A percentile compares a stretch with the other conserved stretches of the same genome.
phyloP scores from a whole-genome alignment of 352 stramenopile species.

The Elongisporangium undulatum region DNA sequence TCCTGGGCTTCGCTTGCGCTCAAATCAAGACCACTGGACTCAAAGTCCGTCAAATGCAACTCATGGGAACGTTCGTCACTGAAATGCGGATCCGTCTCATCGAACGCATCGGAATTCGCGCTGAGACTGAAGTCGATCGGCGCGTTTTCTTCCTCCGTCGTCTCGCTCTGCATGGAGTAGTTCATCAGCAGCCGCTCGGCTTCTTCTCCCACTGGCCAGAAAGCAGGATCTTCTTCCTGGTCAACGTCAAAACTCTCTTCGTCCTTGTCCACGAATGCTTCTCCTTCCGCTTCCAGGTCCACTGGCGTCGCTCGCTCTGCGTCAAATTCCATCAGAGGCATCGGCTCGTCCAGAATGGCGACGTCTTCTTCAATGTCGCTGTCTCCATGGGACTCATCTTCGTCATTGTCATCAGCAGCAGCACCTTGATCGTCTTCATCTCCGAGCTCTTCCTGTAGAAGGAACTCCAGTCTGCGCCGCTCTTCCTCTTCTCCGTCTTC shows the following conservation, averaged over 20 bases:
- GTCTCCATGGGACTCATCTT: neutral
- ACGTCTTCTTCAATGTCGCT: neutral
- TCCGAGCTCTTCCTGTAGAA: neutral
- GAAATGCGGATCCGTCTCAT: neutral
- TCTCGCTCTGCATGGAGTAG: neutral
- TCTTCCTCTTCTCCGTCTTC: neutral
- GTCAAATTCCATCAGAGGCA: neutral
- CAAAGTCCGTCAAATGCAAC: neutral
- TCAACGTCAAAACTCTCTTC: neutral
- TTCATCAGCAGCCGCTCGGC: neutral
- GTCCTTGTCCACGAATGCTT: neutral
- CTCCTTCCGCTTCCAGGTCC: neutral
- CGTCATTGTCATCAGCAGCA: neutral
- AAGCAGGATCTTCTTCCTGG: neutral
- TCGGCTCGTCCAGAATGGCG: neutral
- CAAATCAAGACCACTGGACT: neutral
- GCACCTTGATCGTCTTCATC: neutral
- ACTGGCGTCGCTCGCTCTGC: neutral
- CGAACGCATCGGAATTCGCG: neutral
- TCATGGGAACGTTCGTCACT: neutral
- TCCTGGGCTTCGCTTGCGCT: too few relatives aligned
- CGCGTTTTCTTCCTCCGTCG: neutral
- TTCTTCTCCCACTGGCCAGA: neutral
- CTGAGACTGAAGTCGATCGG: neutral
- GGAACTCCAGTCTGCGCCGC: neutral